Evolutionary conservation across 495 filamentous ascomycete genomes (phyloP).

Genomic region (Penicillium bovifimosum): DNA sequence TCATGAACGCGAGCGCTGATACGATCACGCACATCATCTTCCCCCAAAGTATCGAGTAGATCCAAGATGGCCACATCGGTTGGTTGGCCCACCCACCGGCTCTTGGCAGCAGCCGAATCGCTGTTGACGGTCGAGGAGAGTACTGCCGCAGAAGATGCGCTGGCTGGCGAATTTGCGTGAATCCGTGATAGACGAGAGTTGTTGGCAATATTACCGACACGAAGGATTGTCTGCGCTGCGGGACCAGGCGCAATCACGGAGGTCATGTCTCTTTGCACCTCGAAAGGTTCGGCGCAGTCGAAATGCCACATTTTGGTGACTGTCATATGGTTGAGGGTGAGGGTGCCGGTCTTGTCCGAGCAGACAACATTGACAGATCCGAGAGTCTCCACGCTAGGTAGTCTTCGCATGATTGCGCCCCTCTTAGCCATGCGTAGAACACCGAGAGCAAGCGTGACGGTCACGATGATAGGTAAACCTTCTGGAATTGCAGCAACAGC

Average conservation of each 20-base stretch:
- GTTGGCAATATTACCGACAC: conserved; percentile 93
- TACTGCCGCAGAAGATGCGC: conserved; percentile 66
- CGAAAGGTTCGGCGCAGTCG: conserved; percentile 61
- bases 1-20: conserved; percentile 74
- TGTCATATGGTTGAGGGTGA: conserved; percentile 98
- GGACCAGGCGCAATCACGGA: conserved; percentile 56
- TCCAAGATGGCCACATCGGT: conserved; percentile 96
- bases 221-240: conserved; percentile 70
- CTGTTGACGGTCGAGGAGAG: conserved; percentile 69
- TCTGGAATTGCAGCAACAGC: conserved; percentile 97
- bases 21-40: conserved; percentile 82
- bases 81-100: conserved; percentile 93
- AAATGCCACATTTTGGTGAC: conserved; percentile 96
- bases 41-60: conserved; percentile 79
- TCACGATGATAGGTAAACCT: conserved; percentile 95
- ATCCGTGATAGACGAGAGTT: conserved; percentile 73
- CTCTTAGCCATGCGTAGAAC: conserved; percentile 92
- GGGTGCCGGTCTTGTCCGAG: conserved; percentile 94
- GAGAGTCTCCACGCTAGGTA: conserved; percentile 96
- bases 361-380: conserved; percentile 98
- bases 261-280: conserved; percentile 66
- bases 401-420: conserved; percentile 87
- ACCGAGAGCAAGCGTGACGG: conserved; percentile 88
- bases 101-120: conserved; percentile 57
- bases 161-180: conserved; percentile 55